Evolutionary conservation across 768 basidiomycete species (phyloP).

Genomic region (Lentinula lateritia): DNA sequence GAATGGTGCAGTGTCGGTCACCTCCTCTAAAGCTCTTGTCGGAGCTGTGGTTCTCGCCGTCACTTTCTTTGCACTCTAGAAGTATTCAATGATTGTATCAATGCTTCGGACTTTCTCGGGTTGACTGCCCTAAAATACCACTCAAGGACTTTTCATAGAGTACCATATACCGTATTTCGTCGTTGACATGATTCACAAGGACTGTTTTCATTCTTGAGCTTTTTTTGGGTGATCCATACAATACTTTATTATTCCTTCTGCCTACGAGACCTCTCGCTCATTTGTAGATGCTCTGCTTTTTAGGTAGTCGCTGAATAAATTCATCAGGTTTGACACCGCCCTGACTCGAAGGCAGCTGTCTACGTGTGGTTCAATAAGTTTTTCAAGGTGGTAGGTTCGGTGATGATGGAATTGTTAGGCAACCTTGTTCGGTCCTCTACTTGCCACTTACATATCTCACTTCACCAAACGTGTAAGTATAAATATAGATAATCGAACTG

Average conservation of each 20-base stretch:
- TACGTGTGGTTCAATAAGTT: no score
- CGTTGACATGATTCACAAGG: background rate
- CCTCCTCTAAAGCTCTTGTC: constrained; percentile 45
- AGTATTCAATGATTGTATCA: constrained; percentile 10
- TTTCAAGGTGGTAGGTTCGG: no score
- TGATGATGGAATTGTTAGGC: no score
- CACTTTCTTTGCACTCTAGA: constrained; percentile 46
- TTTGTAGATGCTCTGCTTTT: background rate
- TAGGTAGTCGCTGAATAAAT: constrained; percentile 7
- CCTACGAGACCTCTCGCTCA: background rate
- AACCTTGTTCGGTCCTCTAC: no score
- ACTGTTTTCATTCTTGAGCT: background rate
- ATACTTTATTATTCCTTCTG: constrained; percentile 2
- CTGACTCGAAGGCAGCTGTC: no score
- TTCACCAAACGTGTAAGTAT: no score
- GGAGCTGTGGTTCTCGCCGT: constrained; percentile 40
- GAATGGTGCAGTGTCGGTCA: constrained; percentile 39
- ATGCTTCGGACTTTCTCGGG: constrained; percentile 7
- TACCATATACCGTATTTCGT: constrained; percentile 23
- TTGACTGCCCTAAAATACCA: constrained; percentile 15
- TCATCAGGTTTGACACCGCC: constrained; percentile 1
- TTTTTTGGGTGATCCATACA: constrained; percentile 1
- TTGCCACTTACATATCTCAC: no score
- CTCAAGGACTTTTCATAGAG: constrained; percentile 23
- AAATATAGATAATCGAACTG: no score